These are phyloP conservation scores for Ajuga chamaepitys DNA, from an alignment of 257 asterid genomes.

Conservation along the genomic window DNA sequence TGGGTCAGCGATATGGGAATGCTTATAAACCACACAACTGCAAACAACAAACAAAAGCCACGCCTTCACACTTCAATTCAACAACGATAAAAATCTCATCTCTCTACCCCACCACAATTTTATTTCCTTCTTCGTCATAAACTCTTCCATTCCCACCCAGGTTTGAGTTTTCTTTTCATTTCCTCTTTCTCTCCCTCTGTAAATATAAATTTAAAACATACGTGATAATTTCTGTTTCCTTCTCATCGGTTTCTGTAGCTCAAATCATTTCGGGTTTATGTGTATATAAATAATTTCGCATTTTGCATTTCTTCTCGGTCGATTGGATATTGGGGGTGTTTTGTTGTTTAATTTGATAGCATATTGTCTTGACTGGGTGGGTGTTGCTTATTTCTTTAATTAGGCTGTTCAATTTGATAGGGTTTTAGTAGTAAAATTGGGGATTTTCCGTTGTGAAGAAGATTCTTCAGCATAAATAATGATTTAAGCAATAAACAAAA, in stretches of 20 bases:
- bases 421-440: constrained; percentile 40
- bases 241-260: constrained; percentile 4
- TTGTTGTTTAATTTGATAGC: background rate
- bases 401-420: constrained; percentile 27
- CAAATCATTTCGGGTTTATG: constrained; percentile 18
- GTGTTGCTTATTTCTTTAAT: constrained; percentile 21
- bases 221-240: constrained; percentile 1
- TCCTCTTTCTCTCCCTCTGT: constrained; percentile 8
- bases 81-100: constrained; percentile 21
- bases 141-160: constrained; percentile 17
- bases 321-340: constrained; percentile 18
- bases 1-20: background rate
- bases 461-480: background rate
- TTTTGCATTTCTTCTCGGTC: constrained; percentile 18
- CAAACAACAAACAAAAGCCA: constrained; percentile 14
- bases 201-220: constrained; percentile 12
- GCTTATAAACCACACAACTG: constrained; percentile 36
- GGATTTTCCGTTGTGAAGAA: constrained; percentile 23
- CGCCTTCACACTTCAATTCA: constrained; percentile 17
- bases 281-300: background rate
- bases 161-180: constrained; percentile 21
- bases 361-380: constrained; percentile 20
- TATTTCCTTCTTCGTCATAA: background rate
- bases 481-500: background rate
- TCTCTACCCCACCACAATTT: background rate